Percentiles rank a stretch among this genome's conserved stretches.
These are phyloP conservation scores for Globisporangium sylvaticum DNA, from an alignment of 352 stramenopile species.

Conservation along the genomic window DNA sequence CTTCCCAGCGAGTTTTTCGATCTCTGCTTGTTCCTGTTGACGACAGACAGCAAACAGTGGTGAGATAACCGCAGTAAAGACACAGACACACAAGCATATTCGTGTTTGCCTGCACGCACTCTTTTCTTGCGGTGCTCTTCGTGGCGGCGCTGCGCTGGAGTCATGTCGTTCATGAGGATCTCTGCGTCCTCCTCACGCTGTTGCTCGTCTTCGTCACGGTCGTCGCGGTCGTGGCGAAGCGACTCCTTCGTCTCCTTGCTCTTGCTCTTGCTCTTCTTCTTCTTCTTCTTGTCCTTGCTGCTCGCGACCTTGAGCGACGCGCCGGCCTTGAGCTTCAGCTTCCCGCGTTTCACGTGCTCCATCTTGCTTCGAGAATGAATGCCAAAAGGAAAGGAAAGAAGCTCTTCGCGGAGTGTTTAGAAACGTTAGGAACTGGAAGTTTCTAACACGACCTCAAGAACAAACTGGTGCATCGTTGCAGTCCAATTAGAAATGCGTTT, in stretches of 20 bases:
- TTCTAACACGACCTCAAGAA: neutral
- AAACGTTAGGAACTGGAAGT: conserved; percentile 6
- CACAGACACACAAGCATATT: neutral
- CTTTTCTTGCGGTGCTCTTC: conserved; percentile 77
- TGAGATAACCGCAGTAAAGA: neutral
- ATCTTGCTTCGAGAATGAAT: conserved; percentile 22
- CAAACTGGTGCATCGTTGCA: neutral
- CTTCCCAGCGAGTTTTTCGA: conserved; percentile 80
- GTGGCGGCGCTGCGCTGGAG: conserved; percentile 71
- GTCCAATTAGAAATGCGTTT: conserved; percentile 8
- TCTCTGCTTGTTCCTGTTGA: conserved; percentile 76
- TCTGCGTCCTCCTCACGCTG: conserved; percentile 17
- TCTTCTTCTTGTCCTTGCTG: conserved; percentile 46
- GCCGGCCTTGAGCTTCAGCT: conserved; percentile 77
- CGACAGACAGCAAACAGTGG: neutral
- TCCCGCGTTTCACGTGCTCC: conserved; percentile 80
- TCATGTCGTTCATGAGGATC: conserved; percentile 49
- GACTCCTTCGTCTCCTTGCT: conserved; percentile 50
- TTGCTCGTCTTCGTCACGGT: conserved; percentile 1
- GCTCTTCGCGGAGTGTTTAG: neutral
- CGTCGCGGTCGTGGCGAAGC: conserved; percentile 6
- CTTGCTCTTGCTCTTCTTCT: conserved; percentile 42
- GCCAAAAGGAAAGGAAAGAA: neutral
- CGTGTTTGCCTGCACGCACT: conserved; percentile 29
- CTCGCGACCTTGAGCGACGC: conserved; percentile 58